Conservation (phyloP, 768 basidiomycete species). For the Termitomyces sp. region DNA sequence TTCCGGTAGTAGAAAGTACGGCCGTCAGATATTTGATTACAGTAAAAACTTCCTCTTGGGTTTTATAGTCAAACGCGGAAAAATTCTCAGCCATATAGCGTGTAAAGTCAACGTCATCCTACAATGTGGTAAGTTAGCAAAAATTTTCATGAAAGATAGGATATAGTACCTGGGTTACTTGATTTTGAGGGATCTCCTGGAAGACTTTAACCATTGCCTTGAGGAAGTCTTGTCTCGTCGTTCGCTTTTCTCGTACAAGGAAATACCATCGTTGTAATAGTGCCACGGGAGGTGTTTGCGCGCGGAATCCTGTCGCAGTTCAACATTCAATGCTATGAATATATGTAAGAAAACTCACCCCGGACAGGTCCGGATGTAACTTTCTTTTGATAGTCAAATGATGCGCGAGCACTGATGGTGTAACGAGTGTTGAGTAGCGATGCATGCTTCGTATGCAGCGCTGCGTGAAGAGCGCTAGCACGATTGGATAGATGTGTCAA, state of each 20-base stretch:
- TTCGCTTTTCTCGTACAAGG: conserved; percentile 88
- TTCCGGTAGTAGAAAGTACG: conserved; percentile 73
- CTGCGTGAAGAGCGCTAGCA: conserved; percentile 74
- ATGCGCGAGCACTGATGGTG: conserved; percentile 70
- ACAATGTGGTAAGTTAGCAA: conserved; percentile 1
- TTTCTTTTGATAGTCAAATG: conserved; percentile 80
- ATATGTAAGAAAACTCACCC: conserved; percentile 33
- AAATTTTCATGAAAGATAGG: not conserved
- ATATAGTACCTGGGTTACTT: conserved; percentile 49
- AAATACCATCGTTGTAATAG: conserved; percentile 88
- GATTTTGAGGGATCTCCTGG: conserved; percentile 57
- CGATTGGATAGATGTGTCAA: conserved; percentile 55
- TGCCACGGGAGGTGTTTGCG: conserved; percentile 61
- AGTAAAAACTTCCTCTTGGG: conserved; percentile 86
- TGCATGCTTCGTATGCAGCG: conserved; percentile 85
- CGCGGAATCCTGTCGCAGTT: conserved; percentile 51
- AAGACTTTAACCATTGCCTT: conserved; percentile 79
- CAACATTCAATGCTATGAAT: not conserved
- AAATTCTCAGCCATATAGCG: conserved; percentile 97
- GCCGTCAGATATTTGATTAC: conserved; percentile 77
- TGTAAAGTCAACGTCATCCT: conserved; percentile 82
- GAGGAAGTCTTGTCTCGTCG: conserved; percentile 80
- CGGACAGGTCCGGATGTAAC: conserved; percentile 41
- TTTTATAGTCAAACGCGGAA: conserved; percentile 89
- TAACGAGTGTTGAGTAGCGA: conserved; percentile 87